These are phyloP conservation scores for Metschnikowia shivogae DNA, from an alignment of 805 yeast genomes.

Conservation along the genomic window DNA sequence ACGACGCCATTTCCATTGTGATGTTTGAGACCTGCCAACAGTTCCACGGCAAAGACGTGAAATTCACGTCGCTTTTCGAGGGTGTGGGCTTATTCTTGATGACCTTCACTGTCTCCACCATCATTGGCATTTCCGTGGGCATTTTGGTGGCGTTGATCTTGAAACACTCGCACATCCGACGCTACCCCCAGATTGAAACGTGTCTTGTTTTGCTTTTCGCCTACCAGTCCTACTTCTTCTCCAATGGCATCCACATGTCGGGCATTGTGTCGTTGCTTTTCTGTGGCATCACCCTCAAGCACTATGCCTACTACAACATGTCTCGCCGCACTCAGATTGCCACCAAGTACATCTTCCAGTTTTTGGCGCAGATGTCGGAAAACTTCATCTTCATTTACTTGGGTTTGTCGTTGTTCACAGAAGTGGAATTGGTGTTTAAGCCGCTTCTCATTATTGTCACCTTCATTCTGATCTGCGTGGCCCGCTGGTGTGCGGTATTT, in stretches of 20 bases:
- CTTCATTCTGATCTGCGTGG: constrained; percentile 83
- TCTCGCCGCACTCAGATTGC: constrained; percentile 96
- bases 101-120: constrained; percentile 86
- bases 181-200: constrained; percentile 96
- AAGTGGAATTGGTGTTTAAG: constrained; percentile 90
- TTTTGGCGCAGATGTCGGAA: constrained; percentile 91
- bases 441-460: constrained; percentile 90
- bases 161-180: constrained; percentile 87
- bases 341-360: constrained; percentile 88
- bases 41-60: constrained; percentile 79
- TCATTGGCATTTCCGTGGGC: constrained; percentile 87
- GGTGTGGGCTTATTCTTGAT: constrained; percentile 91
- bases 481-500: constrained; percentile 97
- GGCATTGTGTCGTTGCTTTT: constrained; percentile 93
- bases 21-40: constrained; percentile 98
- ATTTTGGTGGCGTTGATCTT: constrained; percentile 82
- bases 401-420: constrained; percentile 92
- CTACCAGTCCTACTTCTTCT: constrained; percentile 93
- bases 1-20: constrained; percentile 97
- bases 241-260: constrained; percentile 99
- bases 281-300: constrained; percentile 95
- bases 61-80: constrained; percentile 74
- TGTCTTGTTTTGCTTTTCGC: constrained; percentile 88
- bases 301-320: constrained; percentile 97
- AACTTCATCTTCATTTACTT: constrained; percentile 94